Conservation (phyloP, 2,329 filamentous ascomycete genomes). For the Bipolaris victoriae region DNA sequence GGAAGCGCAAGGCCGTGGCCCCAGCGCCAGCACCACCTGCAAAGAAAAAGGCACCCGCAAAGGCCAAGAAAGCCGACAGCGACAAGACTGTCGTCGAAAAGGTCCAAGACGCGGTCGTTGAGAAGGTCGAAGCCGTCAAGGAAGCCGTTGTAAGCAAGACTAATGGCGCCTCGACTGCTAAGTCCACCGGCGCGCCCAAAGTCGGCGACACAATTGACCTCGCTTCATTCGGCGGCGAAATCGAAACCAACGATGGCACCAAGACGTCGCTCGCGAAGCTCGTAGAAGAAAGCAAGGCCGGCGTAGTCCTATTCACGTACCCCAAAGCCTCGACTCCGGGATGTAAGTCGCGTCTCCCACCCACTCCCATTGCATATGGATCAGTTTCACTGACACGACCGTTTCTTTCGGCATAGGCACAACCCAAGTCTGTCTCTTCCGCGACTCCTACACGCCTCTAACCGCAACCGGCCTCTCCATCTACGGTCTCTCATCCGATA, state of each 20-base stretch:
- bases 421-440: slow-evolving; percentile 90
- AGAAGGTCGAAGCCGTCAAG: slow-evolving; percentile 44
- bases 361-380: background rate
- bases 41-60: slow-evolving; percentile 55
- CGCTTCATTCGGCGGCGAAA: slow-evolving; percentile 66
- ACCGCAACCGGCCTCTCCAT: slow-evolving; percentile 81
- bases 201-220: slow-evolving; percentile 62
- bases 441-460: slow-evolving; percentile 79
- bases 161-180: slow-evolving; percentile 26
- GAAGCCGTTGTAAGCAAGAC: slow-evolving; percentile 40
- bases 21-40: slow-evolving; percentile 55
- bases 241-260: slow-evolving; percentile 83
- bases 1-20: slow-evolving; percentile 66
- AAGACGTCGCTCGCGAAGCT: slow-evolving; percentile 81
- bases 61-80: slow-evolving; percentile 40
- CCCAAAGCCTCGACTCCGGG: slow-evolving; percentile 93
- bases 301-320: slow-evolving; percentile 93
- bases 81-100: slow-evolving; percentile 46
- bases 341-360: slow-evolving; percentile 66
- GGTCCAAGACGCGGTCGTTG: slow-evolving; percentile 39
- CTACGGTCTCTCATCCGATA: slow-evolving; percentile 88
- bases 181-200: slow-evolving; percentile 35
- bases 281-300: slow-evolving; percentile 80
- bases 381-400: slow-evolving; percentile 17
- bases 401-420: slow-evolving; percentile 67